Evolutionary conservation across 2,329 filamentous ascomycete genomes (phyloP).

Genomic region (Aspergillus sp.): DNA sequence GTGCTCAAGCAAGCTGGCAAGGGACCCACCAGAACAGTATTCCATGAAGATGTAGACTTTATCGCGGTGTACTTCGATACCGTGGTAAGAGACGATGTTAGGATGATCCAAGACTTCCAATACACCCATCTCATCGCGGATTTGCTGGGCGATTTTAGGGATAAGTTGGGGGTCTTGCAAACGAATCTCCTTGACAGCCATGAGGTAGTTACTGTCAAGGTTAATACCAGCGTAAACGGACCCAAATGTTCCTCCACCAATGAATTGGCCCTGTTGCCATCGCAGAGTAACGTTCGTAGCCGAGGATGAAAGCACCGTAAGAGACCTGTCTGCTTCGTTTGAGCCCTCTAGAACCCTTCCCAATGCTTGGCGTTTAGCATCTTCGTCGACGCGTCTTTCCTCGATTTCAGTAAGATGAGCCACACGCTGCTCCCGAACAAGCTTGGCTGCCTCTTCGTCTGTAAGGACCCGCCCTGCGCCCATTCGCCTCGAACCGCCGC

Average conservation of each 20-base stretch:
- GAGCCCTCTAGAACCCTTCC: slow-evolving; percentile 90
- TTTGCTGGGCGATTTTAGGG: slow-evolving; percentile 88
- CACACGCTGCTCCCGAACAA: slow-evolving; percentile 74
- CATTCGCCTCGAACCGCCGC: slow-evolving; percentile 72
- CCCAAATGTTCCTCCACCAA: slow-evolving; percentile 94
- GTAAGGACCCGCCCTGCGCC: slow-evolving; percentile 74
- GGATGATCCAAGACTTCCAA: slow-evolving; percentile 94
- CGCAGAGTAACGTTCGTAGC: slow-evolving; percentile 93
- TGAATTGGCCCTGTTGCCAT: slow-evolving; percentile 98
- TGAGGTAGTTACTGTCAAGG: slow-evolving; percentile 89
- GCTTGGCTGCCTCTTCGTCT: slow-evolving; percentile 79
- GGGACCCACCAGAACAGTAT: slow-evolving; percentile 92
- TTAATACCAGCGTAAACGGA: slow-evolving; percentile 98
- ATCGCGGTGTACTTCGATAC: slow-evolving; percentile 96
- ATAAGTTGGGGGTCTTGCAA: slow-evolving; percentile 96
- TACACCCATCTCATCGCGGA: slow-evolving; percentile 95
- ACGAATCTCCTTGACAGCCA: slow-evolving; percentile 98
- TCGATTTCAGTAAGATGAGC: slow-evolving; percentile 75
- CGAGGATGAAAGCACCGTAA: slow-evolving; percentile 90
- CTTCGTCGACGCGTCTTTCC: slow-evolving; percentile 72
- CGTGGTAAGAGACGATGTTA: slow-evolving; percentile 96
- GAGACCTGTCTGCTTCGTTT: slow-evolving; percentile 91
- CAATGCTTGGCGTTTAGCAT: slow-evolving; percentile 81
- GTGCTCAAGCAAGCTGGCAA: slow-evolving; percentile 87
- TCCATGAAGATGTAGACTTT: slow-evolving; percentile 99